phyloP scores from a whole-genome alignment of 768 basidiomycete species.

The Mycena leptocephala region DNA sequence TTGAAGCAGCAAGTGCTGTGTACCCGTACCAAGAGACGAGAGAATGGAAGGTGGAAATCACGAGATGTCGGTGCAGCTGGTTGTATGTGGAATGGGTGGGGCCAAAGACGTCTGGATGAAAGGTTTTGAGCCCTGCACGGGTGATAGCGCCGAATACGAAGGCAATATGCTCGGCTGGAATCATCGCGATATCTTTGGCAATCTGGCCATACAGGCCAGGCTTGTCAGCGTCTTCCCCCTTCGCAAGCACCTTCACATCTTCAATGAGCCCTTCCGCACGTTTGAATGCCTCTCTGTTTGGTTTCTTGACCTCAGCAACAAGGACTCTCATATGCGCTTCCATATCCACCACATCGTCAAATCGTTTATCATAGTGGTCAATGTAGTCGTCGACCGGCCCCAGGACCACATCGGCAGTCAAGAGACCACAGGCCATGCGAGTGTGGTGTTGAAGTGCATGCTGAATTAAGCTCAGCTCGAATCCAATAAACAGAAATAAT shows the following conservation, averaged over 20 bases:
- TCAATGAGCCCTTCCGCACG: neutral
- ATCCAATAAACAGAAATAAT: neutral
- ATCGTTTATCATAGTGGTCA: neutral
- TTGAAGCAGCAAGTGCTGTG: neutral
- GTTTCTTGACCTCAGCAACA: neutral
- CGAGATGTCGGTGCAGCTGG: neutral
- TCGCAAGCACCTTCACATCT: neutral
- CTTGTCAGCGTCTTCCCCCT: no score
- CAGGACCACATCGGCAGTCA: neutral
- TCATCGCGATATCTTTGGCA: neutral
- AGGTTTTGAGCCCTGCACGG: neutral
- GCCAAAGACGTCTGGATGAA: constrained; percentile 10
- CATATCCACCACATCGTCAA: neutral
- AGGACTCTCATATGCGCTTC: neutral
- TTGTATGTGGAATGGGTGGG: constrained; percentile 2
- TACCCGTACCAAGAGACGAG: neutral
- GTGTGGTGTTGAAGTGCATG: neutral
- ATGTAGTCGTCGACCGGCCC: neutral
- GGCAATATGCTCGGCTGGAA: neutral
- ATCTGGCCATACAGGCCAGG: no score
- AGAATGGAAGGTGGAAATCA: neutral
- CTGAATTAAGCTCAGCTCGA: neutral
- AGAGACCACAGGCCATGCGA: neutral
- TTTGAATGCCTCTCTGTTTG: neutral
- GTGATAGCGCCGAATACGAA: neutral